Evolutionary conservation across 768 basidiomycete genomes (phyloP), one percentile per base, ranked within the genome.

Genomic region (Auricularia sp.): DNA sequence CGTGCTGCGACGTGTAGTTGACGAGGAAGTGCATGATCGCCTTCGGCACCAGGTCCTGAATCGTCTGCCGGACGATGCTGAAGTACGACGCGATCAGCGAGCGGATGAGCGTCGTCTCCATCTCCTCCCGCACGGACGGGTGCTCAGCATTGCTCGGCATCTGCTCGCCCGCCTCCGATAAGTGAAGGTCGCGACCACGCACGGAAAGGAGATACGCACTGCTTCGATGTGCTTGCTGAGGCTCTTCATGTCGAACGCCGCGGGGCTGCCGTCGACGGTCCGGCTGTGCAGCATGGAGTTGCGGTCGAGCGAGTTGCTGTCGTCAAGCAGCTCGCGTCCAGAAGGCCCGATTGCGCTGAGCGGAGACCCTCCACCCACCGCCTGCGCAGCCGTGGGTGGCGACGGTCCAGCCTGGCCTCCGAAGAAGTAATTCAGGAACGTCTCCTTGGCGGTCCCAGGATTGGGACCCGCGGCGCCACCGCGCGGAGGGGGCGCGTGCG

Each of bases 11-110:
- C n/a, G 95, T 95, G 72, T 91, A 83, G 76, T 97, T 98, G 72
- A 99, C 96, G 67, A 98, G 83, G 70, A 94, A 85, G 77, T 98
- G 96, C 96, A 98, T 98, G 78, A 97, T 89, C 23, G 95, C 93
- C 77, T 99, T 99, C 39, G 97, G 97, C 21, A 99, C 84, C 64
- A 98, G 82, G 74, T 99, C 97, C 69, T 98, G 93, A 67, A 99
- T 97, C 72, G 88, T 92, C 75, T 98, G 95, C 53, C 97, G 88
- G 29, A 95, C 90, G 72, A 99, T 98, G 65, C 84, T 80, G 77
- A 99, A 99, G 79, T 99, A 99, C 12, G 93, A 94, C 34, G 87
- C 84, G 72, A 99, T 98, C 68, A 98, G 83, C 5, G 92, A 91
- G 62, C 96, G 88, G 72, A 99, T 98, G 66, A 99, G 83, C 39